Evolutionary conservation across 2,329 filamentous ascomycete genomes (phyloP), one percentile per base, ranked within the genome.

Genomic region (Xenoacremonium recifei): DNA sequence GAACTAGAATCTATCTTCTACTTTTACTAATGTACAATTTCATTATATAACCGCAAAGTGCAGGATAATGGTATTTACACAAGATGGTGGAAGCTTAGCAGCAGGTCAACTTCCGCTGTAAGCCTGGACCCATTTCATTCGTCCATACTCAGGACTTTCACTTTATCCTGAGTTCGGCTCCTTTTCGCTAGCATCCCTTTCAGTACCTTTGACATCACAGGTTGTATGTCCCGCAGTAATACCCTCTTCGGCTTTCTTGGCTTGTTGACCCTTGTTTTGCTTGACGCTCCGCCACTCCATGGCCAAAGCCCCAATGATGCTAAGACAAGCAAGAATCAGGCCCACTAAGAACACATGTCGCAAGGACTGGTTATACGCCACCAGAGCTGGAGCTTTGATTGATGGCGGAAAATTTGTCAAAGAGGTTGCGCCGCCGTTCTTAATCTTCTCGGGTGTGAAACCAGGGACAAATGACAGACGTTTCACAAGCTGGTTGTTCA

Each of bases 251-350:
- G 23, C 13, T 9, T 27, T 13, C 23, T 27, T 27, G 9, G 23
- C 7, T 9, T 7, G 9, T 9, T 27, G 9, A 27, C 9, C 9
- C 23, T 27, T 27, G 9, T 7, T 7, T 13, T 27, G 7, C 49
- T 62, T 62, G 12, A 47, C 34, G 15, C 40, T 47, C 27, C 38
- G 43, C 44, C 44, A 47, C 34, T 44, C 33, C 11, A 44, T 32
- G 5, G 35, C 40, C 3, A 40, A 6, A 15, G 44, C 41, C 5
- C 40, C 40, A 2, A 47, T 3, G 20, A 43, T 33, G 4, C 19
- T 40, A 6, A 44, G 21, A n/a, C 36, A 37, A 21, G 36, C 40
- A 20, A 47, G 17, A 5, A 40, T 27, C 5, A 44, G 23, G 13
- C 11, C 39, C n/a, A 40, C 33, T 11, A 31, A 21, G 21, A 45